Conservation (phyloP, 495 filamentous ascomycete species). For the Aspergillus homomorphus region DNA sequence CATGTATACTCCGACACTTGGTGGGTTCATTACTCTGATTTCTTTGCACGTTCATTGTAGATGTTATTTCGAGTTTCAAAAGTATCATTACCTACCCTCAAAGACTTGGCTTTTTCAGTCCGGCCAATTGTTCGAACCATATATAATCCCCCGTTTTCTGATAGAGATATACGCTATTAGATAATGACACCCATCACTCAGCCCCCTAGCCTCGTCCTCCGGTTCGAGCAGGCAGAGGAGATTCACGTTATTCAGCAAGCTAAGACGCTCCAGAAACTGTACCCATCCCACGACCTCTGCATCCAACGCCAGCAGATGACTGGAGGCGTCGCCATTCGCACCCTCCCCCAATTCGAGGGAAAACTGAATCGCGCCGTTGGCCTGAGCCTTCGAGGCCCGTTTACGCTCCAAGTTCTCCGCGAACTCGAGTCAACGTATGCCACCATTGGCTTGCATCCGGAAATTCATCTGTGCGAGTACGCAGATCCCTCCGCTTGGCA, state of each 20-base stretch:
- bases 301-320: background rate
- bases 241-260: background rate
- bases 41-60: too few relatives aligned
- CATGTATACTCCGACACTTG: too few relatives aligned
- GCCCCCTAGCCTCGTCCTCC: too few relatives aligned
- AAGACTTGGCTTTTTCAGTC: too few relatives aligned
- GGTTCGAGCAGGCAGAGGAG: background rate
- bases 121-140: too few relatives aligned
- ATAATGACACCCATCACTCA: background rate
- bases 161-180: too few relatives aligned
- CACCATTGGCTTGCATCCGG: slow-evolving; percentile 6
- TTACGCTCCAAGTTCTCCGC: slow-evolving; percentile 12
- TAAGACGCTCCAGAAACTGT: background rate
- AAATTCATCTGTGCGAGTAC: slow-evolving; percentile 20
- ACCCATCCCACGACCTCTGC: background rate
- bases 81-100: too few relatives aligned
- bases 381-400: slow-evolving; percentile 15
- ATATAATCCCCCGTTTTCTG: too few relatives aligned
- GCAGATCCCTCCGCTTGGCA: slow-evolving; percentile 17
- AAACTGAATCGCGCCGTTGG: slow-evolving; percentile 22
- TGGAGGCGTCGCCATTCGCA: background rate
- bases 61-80: too few relatives aligned
- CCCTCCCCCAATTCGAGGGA: background rate
- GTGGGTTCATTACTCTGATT: too few relatives aligned
- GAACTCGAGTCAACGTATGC: slow-evolving; percentile 12